A percentile compares a stretch with the other conserved stretches of the same genome.
Conservation (phyloP, 208 protist species). For the Crithidia sp. region DNA sequence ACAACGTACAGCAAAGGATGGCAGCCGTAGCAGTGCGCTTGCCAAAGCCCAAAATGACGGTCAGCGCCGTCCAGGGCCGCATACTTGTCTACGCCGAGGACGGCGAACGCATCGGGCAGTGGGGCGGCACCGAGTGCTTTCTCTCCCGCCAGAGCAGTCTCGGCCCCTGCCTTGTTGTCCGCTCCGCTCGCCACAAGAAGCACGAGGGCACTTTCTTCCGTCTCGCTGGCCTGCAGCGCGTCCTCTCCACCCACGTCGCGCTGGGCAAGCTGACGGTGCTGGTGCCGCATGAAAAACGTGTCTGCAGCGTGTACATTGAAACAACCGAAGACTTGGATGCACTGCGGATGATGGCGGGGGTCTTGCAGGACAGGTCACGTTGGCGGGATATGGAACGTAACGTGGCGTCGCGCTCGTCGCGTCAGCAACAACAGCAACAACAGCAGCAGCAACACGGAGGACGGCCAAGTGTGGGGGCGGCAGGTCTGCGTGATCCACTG, state of each 20-base stretch:
- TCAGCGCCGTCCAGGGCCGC: slow-evolving; percentile 60
- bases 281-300: slow-evolving; percentile 49
- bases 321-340: slow-evolving; percentile 61
- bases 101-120: slow-evolving; percentile 75
- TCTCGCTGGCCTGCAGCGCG: slow-evolving; percentile 46
- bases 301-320: slow-evolving; percentile 78
- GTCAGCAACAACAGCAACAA: not conserved
- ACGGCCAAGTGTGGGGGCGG: too few species aligned
- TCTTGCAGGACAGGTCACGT: slow-evolving; percentile 53
- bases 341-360: slow-evolving; percentile 66
- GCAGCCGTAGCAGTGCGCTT: slow-evolving; percentile 23
- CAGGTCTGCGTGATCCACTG: slow-evolving; percentile 17
- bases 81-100: slow-evolving; percentile 63
- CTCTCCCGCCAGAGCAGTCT: slow-evolving; percentile 67
- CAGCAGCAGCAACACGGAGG: too few species aligned
- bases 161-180: slow-evolving; percentile 85
- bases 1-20: slow-evolving; percentile 11
- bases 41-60: slow-evolving; percentile 61
- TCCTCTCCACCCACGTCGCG: slow-evolving; percentile 53
- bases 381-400: slow-evolving; percentile 77
- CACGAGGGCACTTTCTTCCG: slow-evolving; percentile 83
- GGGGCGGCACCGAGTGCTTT: slow-evolving; percentile 89
- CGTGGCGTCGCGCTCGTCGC: slow-evolving; percentile 38
- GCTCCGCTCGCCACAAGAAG: slow-evolving; percentile 56
- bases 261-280: slow-evolving; percentile 80